Base-by-base conservation (phyloP, 495 filamentous ascomycete genomes). In the Annulohypoxylon bovei region DNA sequence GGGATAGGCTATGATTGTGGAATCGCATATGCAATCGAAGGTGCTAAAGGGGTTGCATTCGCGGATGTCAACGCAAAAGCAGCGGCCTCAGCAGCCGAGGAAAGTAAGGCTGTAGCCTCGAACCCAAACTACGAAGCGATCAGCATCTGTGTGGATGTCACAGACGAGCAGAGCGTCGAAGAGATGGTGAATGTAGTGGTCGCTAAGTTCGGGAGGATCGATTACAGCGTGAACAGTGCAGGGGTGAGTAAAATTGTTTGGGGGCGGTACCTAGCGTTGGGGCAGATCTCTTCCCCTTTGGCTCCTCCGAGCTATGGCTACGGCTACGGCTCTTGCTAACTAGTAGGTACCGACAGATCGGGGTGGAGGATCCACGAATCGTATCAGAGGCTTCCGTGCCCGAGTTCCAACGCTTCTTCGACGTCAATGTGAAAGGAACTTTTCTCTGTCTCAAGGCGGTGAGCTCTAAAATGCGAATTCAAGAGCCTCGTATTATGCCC, bases 21-120 rank as follows among this genome's bases (percentile, higher is more conserved):
- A n/a, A n/a, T 74, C 6, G 68, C 77, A 1, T 81, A 77, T 54
- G 81, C 81, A 22, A 70, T 71, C 46, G 78, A 72, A 9, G 79
- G 81, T 11, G 67, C 62, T 2, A 39, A 53, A 8, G 78, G 75
- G 2, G 62, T 81, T 25, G 52, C 71, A 11, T 74, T 82, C n/a
- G 79, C 78, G 4, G 81, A 82, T 58, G 68, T 81, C 52, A 67
- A 80, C 47, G 23, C 61, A 7, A 50, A 74, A 35, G 60, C 53
- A 7, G 79, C 74, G 4, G 18, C 55, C 12, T 28, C 46, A 7
- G 65, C 74, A 20, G 72, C 74, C 5, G 74, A 76, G 12, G 65
- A 72, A 16, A 73, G 79, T 32, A 58, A 74, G 25, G 57, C 33
- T 8, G 20, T 73, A 8, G 78, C 80, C 1, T 71, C 47, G 40